Percentiles rank a stretch among this genome's conserved stretches.
phyloP scores from a whole-genome alignment of 176 grass and related monocot species.

The Carex myosuroides region DNA sequence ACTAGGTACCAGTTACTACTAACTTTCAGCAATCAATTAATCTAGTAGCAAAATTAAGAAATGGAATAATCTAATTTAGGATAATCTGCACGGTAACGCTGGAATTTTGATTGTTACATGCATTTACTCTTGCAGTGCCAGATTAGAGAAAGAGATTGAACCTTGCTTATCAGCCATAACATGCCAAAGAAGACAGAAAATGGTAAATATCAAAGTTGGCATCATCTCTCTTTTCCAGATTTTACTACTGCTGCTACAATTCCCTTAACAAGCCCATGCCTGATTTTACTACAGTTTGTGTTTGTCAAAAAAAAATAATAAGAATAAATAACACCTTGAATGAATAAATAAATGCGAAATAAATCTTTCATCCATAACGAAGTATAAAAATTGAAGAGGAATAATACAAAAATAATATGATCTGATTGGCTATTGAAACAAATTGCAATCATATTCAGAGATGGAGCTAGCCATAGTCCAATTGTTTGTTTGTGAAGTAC shows the following conservation, averaged over 20 bases:
- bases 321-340: background rate
- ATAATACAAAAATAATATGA: background rate
- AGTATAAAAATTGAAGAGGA: background rate
- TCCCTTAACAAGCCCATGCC: background rate
- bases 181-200: conserved; percentile 11
- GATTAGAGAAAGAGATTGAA: background rate
- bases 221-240: conserved; percentile 20
- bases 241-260: background rate
- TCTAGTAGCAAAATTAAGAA: background rate
- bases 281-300: background rate
- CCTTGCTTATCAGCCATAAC: conserved; percentile 18
- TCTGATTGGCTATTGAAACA: background rate
- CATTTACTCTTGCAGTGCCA: background rate
- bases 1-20: background rate
- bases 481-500: background rate
- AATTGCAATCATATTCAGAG: background rate
- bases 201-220: conserved; percentile 9
- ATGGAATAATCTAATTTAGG: background rate
- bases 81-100: background rate
- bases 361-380: background rate
- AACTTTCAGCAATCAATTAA: background rate
- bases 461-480: background rate
- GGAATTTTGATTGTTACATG: background rate
- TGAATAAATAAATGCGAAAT: background rate
- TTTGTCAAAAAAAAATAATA: too few relatives aligned